phyloP scores from a whole-genome alignment of 352 stramenopile species.

The Plasmopara muralis region DNA sequence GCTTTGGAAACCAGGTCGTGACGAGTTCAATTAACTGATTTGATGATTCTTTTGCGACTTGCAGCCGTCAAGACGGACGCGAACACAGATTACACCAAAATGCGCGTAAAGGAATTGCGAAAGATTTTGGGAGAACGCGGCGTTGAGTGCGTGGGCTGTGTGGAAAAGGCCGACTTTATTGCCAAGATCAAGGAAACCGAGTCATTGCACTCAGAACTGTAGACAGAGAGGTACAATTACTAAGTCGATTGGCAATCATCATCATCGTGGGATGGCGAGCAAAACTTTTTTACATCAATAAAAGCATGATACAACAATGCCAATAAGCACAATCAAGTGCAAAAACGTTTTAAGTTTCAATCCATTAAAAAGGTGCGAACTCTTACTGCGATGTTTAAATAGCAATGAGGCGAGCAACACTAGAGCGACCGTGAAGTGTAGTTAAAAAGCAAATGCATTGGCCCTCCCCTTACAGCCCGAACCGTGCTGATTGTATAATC shows the following conservation, averaged over 20 bases:
- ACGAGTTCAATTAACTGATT: background rate
- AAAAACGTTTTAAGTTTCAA: no score
- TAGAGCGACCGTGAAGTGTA: no score
- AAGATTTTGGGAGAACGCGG: constrained; percentile 91
- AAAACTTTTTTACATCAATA: constrained; percentile 25
- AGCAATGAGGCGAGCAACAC: no score
- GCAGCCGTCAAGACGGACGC: constrained; percentile 90
- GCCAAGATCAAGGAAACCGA: constrained; percentile 91
- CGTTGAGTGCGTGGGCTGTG: constrained; percentile 88
- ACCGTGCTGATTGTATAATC: constrained; percentile 73
- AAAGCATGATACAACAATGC: background rate
- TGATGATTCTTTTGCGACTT: background rate
- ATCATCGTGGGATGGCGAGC: no score
- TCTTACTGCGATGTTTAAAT: no score
- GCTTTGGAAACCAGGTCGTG: background rate
- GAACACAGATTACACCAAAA: constrained; percentile 92
- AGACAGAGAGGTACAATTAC: constrained; percentile 24
- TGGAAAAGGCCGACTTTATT: constrained; percentile 94
- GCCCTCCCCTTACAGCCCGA: constrained; percentile 46
- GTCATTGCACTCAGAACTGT: constrained; percentile 73
- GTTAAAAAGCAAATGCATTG: no score
- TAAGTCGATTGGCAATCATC: constrained; percentile 2
- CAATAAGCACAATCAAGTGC: no score
- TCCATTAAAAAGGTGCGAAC: no score
- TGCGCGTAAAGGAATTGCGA: constrained; percentile 94